Evolutionary conservation across 164 flowering plant genomes (phyloP), one percentile per base, ranked within the genome.

Genomic region (Akebia trifoliata): DNA sequence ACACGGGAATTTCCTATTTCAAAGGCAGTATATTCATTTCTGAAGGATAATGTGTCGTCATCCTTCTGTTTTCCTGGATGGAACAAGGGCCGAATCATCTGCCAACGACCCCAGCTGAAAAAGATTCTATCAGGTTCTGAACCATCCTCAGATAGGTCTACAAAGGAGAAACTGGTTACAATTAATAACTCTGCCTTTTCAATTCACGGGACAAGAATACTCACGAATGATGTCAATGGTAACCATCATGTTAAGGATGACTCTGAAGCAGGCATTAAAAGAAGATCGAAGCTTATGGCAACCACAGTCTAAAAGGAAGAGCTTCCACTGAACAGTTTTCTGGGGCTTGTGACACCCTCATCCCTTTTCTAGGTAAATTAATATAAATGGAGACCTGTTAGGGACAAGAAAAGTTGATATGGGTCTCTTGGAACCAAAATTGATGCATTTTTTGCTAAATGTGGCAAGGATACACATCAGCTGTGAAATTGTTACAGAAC

Each of bases 61-160:
- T 78, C 78, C 51, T 92, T 92, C 65, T 52, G 59, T 69, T 85
- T 77, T 54, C 86, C 96, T 29, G 80, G 77, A 30, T 93, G 98
- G 98, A 93, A 84, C 78, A 87, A 79, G 49, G 97, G 95, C 29
- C 77, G 97, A 54, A 82, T 93, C 43, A 69, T 81, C 58, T 87
- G 97, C 71, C 94, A 82, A 37, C 79, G 76, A 34, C 42, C 92
- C 57, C 94, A 84, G 73, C 87, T 89, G 26, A 89, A 79, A 70
- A 69, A 66, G 42, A 48, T 82, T 54, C 74, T 91, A 39, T 64
- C 81, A 4, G 64, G 59, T 28, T 28, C 54, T 8, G 79, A 64
- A 56, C 50, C 69, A 70, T 65, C 85, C 40, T 73, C 80, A 43
- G 74, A 77, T 40, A 77, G 45, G 12, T 62, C 74, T n/a, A 59